Conservation (phyloP, 805 yeast species). For the Spathaspora arborariae region DNA sequence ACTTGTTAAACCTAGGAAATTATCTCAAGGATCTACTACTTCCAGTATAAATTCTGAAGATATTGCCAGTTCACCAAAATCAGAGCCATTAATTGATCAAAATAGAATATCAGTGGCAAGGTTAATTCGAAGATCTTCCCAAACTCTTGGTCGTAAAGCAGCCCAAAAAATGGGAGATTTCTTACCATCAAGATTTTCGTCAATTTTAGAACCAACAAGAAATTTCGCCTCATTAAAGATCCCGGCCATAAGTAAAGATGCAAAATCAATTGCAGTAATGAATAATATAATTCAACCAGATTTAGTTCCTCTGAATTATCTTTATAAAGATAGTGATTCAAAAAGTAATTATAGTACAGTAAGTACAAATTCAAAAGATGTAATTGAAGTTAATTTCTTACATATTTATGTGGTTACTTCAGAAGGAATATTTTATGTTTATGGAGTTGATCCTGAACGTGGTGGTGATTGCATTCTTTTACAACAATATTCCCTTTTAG, state of each 20-base stretch:
- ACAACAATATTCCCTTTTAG: slow-evolving; percentile 60
- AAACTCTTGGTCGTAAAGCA: slow-evolving; percentile 70
- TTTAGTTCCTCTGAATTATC: slow-evolving; percentile 25
- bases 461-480: slow-evolving; percentile 91
- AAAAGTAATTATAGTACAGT: slow-evolving; percentile 8
- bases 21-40: slow-evolving; percentile 36
- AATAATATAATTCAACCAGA: slow-evolving; percentile 29
- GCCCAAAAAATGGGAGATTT: slow-evolving; percentile 89
- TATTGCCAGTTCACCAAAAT: slow-evolving; percentile 14
- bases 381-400: slow-evolving; percentile 24
- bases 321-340: slow-evolving; percentile 12
- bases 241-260: slow-evolving; percentile 34
- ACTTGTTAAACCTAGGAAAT: slow-evolving; percentile 31
- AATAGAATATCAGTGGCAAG: slow-evolving; percentile 71
- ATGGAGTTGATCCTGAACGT: slow-evolving; percentile 75
- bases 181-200: slow-evolving; percentile 73
- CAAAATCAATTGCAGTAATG: slow-evolving; percentile 45
- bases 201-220: slow-evolving; percentile 83
- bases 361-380: slow-evolving; percentile 14
- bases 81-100: slow-evolving; percentile 68
- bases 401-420: slow-evolving; percentile 72
- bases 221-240: slow-evolving; percentile 88
- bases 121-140: slow-evolving; percentile 73
- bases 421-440: slow-evolving; percentile 77
- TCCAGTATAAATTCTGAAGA: slow-evolving; percentile 31